Evolutionary conservation across 192 early-diverging fungal species (phyloP).

Genomic region (Coemansia sp.): DNA sequence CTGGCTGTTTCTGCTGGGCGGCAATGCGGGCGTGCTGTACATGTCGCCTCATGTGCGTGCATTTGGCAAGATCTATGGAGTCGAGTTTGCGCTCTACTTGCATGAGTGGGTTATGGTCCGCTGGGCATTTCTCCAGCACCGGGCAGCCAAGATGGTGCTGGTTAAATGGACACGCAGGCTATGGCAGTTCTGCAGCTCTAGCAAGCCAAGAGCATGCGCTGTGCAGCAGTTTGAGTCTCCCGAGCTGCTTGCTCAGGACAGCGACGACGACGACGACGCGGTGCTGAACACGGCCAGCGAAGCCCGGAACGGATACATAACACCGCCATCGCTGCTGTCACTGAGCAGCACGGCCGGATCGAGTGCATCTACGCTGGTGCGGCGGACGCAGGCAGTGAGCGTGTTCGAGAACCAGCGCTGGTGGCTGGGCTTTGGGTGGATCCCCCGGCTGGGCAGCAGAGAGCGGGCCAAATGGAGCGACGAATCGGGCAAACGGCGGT

Average conservation of each 20-base stretch:
- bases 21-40: constrained; percentile 33
- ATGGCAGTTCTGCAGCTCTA: neutral
- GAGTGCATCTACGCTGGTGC: constrained; percentile 24
- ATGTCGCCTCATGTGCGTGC: constrained; percentile 52
- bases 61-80: constrained; percentile 41
- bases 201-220: neutral
- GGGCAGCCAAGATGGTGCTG: constrained; percentile 7
- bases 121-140: constrained; percentile 4
- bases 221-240: constrained; percentile 15
- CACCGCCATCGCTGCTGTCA: constrained; percentile 42
- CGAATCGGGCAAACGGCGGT: constrained; percentile 54
- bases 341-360: constrained; percentile 31
- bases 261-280: constrained; percentile 9
- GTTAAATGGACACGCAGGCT: constrained; percentile 7
- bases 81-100: constrained; percentile 28
- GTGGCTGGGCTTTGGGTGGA: constrained; percentile 75
- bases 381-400: constrained; percentile 34
- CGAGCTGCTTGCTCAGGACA: constrained; percentile 7
- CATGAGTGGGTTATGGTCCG: constrained; percentile 26
- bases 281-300: constrained; percentile 1
- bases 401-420: constrained; percentile 78
- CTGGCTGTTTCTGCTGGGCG: constrained; percentile 35
- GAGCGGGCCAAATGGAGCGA: constrained; percentile 71
- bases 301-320: constrained; percentile 32
- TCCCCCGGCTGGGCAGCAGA: constrained; percentile 59